Conservation (phyloP, 2,329 filamentous ascomycete species). For the Parasarocladium wereldwijsianum region DNA sequence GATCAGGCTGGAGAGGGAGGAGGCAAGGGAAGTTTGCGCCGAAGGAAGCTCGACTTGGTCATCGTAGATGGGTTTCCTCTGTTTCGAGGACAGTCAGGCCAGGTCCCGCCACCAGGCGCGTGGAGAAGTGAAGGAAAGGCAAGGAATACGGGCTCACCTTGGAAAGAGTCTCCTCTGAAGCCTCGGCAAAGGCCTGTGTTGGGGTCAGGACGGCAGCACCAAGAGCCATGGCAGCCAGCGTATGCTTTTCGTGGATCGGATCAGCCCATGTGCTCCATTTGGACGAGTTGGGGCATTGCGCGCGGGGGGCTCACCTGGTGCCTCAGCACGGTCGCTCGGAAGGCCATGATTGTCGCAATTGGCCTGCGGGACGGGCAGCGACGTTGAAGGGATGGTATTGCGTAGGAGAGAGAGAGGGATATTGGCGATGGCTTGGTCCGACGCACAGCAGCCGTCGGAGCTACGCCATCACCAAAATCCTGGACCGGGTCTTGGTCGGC, state of each 20-base stretch:
- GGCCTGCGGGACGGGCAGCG: neutral
- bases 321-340: constrained; percentile 1
- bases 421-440: too few relatives aligned
- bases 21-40: constrained; percentile 17
- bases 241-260: constrained; percentile 2
- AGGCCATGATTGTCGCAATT: constrained; percentile 2
- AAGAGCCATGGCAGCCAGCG: constrained; percentile 34
- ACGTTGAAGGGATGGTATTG: neutral
- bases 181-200: constrained; percentile 35
- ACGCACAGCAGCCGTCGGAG: constrained; percentile 1
- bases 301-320: constrained; percentile 1
- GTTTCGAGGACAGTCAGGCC: constrained; percentile 5
- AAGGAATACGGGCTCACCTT: constrained; percentile 14
- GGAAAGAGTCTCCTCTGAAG: constrained; percentile 16
- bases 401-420: neutral
- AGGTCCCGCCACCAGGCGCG: neutral
- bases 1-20: constrained; percentile 10
- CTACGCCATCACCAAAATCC: constrained; percentile 5
- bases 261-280: too few relatives aligned
- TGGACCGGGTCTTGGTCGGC: too few relatives aligned
- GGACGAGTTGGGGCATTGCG: neutral
- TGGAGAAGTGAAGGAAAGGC: too few relatives aligned
- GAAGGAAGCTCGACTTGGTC: constrained; percentile 33
- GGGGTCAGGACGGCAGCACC: constrained; percentile 33
- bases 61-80: constrained; percentile 70